Conservation (phyloP, 225 moss, liverwort and hornwort species). For the Neckera pumila region DNA sequence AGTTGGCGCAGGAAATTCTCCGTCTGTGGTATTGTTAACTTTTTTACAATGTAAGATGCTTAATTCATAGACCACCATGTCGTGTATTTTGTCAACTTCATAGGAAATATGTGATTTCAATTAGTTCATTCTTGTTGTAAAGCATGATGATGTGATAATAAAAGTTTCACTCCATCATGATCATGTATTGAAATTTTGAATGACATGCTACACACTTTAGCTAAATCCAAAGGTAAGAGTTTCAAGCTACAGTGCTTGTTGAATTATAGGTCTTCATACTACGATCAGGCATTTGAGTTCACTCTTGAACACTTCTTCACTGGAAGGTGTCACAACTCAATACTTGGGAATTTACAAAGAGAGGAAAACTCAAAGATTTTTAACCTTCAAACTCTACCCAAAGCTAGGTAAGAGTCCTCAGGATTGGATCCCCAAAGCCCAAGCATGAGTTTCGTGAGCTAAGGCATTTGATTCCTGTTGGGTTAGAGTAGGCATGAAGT, state of each 20-base stretch:
- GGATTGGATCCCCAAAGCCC: not conserved
- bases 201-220: not conserved
- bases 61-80: not conserved
- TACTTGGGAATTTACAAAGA: not conserved
- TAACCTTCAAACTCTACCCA: not conserved
- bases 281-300: not conserved
- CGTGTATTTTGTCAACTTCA: not conserved
- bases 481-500: not conserved
- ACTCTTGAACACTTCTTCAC: not conserved
- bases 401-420: not conserved
- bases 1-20: no score
- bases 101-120: not conserved
- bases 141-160: not conserved
- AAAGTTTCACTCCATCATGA: not conserved
- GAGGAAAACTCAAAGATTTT: no score
- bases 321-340: no score
- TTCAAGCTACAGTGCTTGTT: not conserved
- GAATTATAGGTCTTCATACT: not conserved
- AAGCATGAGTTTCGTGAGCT: not conserved
- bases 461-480: rapidly evolving
- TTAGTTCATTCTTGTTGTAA: not conserved
- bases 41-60: not conserved
- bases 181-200: not conserved
- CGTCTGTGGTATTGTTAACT: not conserved
- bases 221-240: not conserved